These are phyloP conservation scores for Pseudozyma tsukubaensis DNA, from an alignment of 1,284 basidiomycete species.

Conservation along the genomic window DNA sequence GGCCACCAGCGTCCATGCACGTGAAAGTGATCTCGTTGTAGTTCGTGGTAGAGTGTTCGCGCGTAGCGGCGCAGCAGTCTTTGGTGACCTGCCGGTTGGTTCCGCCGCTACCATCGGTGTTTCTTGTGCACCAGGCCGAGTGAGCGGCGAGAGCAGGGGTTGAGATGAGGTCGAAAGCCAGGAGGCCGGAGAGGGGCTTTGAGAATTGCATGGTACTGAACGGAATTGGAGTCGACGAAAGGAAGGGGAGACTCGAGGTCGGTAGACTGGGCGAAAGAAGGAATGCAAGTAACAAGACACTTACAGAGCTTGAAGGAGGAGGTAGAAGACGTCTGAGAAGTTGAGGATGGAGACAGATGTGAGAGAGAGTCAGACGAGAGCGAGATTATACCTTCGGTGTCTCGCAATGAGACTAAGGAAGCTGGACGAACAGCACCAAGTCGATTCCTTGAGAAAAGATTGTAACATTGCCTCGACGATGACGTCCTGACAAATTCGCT, in stretches of 20 bases:
- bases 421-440: too few species aligned
- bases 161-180: neutral
- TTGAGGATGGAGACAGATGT: too few species aligned
- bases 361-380: too few species aligned
- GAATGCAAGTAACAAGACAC: too few species aligned
- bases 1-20: constrained; percentile 10
- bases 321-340: too few species aligned
- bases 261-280: neutral
- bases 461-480: too few species aligned
- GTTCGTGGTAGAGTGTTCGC: constrained; percentile 12
- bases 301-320: too few species aligned
- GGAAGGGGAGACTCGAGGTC: neutral
- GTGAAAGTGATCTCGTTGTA: constrained; percentile 4
- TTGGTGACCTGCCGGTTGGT: constrained; percentile 9
- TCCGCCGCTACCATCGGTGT: neutral
- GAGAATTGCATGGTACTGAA: neutral
- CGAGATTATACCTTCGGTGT: too few species aligned
- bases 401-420: too few species aligned
- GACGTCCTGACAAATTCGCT: too few species aligned
- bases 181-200: neutral
- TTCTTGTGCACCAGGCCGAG: constrained; percentile 6
- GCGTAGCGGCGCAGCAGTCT: constrained; percentile 17
- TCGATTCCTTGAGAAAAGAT: too few species aligned
- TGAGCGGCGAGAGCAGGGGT: neutral
- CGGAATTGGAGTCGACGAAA: neutral